Conservation (phyloP, 352 stramenopile species). For the Pythium apleroticum region DNA sequence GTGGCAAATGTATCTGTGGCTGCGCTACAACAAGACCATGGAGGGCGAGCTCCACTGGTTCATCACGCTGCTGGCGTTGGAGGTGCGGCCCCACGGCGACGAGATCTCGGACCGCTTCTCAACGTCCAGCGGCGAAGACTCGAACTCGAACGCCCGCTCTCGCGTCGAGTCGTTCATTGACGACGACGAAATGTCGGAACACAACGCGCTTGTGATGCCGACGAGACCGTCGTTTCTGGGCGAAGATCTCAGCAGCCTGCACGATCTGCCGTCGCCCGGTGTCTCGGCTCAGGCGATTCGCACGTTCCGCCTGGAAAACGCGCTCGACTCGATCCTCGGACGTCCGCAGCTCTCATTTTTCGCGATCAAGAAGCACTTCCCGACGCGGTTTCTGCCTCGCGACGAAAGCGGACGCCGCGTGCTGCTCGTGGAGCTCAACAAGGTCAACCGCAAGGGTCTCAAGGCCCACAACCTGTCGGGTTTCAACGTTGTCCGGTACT, state of each 20-base stretch:
- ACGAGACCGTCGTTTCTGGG: constrained; percentile 11
- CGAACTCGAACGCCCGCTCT: too few species aligned
- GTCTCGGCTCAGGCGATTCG: constrained; percentile 22
- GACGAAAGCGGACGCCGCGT: constrained; percentile 31
- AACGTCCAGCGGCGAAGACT: constrained; percentile 11
- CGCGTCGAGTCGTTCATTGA: constrained; percentile 15
- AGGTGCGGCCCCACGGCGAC: constrained; percentile 27
- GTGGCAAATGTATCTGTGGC: constrained; percentile 32
- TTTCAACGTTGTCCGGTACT: constrained; percentile 36
- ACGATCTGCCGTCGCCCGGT: background rate
- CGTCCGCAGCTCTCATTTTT: constrained; percentile 35
- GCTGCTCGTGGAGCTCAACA: constrained; percentile 29
- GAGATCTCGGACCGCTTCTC: constrained; percentile 13
- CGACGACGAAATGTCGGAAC: constrained; percentile 12
- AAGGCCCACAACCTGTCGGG: constrained; percentile 30
- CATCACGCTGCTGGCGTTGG: constrained; percentile 32
- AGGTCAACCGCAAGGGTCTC: constrained; percentile 23
- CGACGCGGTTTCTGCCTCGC: constrained; percentile 26
- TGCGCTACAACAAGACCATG: constrained; percentile 22
- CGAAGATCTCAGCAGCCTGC: background rate
- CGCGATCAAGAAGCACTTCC: constrained; percentile 40
- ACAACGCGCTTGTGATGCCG: constrained; percentile 12
- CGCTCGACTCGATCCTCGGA: constrained; percentile 39
- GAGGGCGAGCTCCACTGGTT: constrained; percentile 44
- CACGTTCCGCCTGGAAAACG: constrained; percentile 38